These are phyloP conservation scores for Fusarium sp. DNA, from an alignment of 2,329 filamentous ascomycete genomes.

Conservation along the genomic window DNA sequence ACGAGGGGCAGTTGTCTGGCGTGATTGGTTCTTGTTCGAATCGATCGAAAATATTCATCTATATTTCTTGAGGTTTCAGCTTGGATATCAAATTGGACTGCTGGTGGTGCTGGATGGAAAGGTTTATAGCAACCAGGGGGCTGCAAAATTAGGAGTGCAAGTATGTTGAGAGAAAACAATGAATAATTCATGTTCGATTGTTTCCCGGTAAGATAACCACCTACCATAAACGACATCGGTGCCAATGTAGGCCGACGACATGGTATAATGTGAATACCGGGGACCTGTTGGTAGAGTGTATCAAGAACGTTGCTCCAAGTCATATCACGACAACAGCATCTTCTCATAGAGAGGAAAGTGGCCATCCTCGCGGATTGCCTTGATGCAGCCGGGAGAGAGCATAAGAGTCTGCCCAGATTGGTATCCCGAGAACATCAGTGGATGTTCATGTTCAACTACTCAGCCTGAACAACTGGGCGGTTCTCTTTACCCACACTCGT, in stretches of 20 bases:
- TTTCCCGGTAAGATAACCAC: slow-evolving; percentile 6
- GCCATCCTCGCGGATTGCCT: neutral
- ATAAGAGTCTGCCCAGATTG: slow-evolving; percentile 9
- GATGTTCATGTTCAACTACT: slow-evolving; percentile 11
- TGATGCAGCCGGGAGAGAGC: neutral
- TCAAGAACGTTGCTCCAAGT: neutral
- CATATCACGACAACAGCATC: neutral
- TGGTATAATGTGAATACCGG: slow-evolving; percentile 5
- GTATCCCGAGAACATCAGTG: slow-evolving; percentile 24
- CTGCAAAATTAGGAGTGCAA: neutral
- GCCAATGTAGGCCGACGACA: slow-evolving; percentile 2
- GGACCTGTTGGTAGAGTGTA: neutral
- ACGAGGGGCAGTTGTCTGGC: slow-evolving; percentile 13
- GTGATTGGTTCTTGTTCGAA: slow-evolving; percentile 21
- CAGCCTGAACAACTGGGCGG: slow-evolving; percentile 5
- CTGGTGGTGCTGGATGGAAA: neutral
- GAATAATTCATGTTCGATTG: neutral
- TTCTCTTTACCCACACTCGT: slow-evolving; percentile 6
- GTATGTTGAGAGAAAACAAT: neutral
- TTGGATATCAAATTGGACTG: slow-evolving; percentile 14
- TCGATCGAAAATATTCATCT: slow-evolving; percentile 8
- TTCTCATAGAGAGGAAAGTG: neutral
- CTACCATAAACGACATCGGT: slow-evolving; percentile 6
- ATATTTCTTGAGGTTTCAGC: slow-evolving; percentile 9
- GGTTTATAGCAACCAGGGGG: neutral